phyloP scores from a whole-genome alignment of 805 yeast species.

The Metschnikowia lunata region DNA sequence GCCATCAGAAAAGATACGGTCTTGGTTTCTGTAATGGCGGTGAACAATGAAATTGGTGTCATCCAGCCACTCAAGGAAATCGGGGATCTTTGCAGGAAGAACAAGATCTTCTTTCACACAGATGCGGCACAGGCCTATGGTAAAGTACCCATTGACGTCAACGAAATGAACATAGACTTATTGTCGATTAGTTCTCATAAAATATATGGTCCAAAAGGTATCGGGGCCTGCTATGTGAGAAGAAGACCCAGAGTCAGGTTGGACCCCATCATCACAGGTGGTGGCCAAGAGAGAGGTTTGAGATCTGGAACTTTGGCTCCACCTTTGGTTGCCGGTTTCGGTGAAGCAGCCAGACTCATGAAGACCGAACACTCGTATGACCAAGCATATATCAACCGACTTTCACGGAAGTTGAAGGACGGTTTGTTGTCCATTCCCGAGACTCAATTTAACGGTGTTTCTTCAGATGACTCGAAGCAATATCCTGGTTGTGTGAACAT shows the following conservation, averaged over 20 bases:
- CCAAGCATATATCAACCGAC: constrained; percentile 57
- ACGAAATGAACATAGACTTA: constrained; percentile 86
- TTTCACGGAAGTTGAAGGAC: constrained; percentile 68
- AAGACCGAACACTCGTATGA: constrained; percentile 70
- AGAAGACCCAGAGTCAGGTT: constrained; percentile 98
- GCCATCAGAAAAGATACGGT: constrained; percentile 89
- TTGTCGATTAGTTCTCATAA: constrained; percentile 94
- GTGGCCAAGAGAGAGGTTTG: constrained; percentile 98
- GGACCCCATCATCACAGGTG: constrained; percentile 93
- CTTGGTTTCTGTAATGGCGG: constrained; percentile 92
- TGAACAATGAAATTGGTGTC: constrained; percentile 97
- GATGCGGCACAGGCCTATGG: constrained; percentile 98
- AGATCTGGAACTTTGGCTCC: constrained; percentile 97
- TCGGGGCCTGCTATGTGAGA: constrained; percentile 92
- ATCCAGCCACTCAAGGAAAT: constrained; percentile 94
- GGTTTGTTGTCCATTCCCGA: constrained; percentile 80
- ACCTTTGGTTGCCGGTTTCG: constrained; percentile 93
- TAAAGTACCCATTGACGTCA: constrained; percentile 87
- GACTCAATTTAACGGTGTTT: constrained; percentile 86
- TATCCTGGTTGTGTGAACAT: constrained; percentile 95
- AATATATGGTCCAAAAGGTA: constrained; percentile 96
- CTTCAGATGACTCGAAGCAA: constrained; percentile 39
- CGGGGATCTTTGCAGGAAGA: constrained; percentile 77
- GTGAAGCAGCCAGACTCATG: constrained; percentile 93
- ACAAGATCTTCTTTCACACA: constrained; percentile 94